A percentile compares a stretch with the other conserved stretches of the same genome.
These are phyloP conservation scores for Coprinellus aureogranulatus DNA, from an alignment of 768 basidiomycete genomes.

Conservation along the genomic window DNA sequence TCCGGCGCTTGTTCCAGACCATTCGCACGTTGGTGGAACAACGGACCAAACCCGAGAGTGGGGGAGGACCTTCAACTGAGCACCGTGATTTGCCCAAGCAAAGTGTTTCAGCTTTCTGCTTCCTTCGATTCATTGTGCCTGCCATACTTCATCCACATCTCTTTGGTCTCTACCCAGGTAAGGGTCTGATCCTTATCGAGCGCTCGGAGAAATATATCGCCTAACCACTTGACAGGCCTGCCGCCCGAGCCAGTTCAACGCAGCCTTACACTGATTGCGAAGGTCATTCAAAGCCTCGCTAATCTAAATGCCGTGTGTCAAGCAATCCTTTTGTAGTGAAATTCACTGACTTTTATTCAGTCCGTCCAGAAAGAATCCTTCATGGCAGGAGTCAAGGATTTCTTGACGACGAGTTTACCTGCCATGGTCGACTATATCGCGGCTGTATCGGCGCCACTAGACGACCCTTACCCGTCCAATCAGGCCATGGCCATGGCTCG, in stretches of 20 bases:
- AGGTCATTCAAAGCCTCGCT: slow-evolving; percentile 86
- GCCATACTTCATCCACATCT: slow-evolving; percentile 87
- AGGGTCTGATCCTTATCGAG: slow-evolving; percentile 9
- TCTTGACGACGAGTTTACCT: slow-evolving; percentile 58
- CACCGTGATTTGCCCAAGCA: slow-evolving; percentile 67
- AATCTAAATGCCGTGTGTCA: slow-evolving; percentile 71
- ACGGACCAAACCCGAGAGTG: slow-evolving; percentile 40
- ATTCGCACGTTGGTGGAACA: slow-evolving; percentile 72
- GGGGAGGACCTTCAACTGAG: slow-evolving; percentile 38
- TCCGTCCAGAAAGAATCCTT: slow-evolving; percentile 74
- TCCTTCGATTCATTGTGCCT: slow-evolving; percentile 86
- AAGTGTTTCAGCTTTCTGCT: slow-evolving; percentile 85
- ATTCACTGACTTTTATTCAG: slow-evolving; percentile 29
- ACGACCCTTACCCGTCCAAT: slow-evolving; percentile 26
- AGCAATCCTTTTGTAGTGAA: background rate
- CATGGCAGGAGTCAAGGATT: slow-evolving; percentile 75
- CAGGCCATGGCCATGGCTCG: slow-evolving; percentile 32
- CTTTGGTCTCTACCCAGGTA: slow-evolving; percentile 76
- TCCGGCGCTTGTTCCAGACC: slow-evolving; percentile 66
- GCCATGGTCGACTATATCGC: slow-evolving; percentile 80
- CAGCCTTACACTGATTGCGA: slow-evolving; percentile 81
- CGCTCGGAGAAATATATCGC: background rate
- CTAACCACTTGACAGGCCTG: slow-evolving; percentile 46
- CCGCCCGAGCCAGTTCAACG: slow-evolving; percentile 68
- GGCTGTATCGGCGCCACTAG: slow-evolving; percentile 61